Evolutionary conservation across 2,329 filamentous ascomycete genomes (phyloP).

Genomic region (Thermomyces lanuginosus): DNA sequence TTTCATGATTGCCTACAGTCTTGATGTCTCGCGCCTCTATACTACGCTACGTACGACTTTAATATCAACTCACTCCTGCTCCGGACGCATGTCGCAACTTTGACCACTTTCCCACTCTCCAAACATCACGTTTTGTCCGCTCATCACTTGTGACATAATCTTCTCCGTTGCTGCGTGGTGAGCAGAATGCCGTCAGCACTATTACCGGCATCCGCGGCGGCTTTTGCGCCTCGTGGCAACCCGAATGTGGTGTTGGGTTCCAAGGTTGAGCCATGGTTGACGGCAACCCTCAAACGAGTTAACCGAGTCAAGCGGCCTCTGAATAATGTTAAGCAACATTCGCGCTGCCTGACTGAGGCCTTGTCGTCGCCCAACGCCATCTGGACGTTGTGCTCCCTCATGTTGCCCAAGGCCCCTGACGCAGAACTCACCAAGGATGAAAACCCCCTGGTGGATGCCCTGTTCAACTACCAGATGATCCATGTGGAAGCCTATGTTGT

Average conservation of each 20-base stretch:
- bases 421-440: slow-evolving; percentile 66
- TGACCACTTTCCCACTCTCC: no score
- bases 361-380: slow-evolving; percentile 79
- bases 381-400: slow-evolving; percentile 84
- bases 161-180: slow-evolving; percentile 39
- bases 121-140: no score
- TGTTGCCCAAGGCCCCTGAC: slow-evolving; percentile 80
- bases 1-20: slow-evolving; percentile 10
- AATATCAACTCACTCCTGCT: slow-evolving; percentile 21
- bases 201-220: slow-evolving; percentile 84
- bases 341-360: slow-evolving; percentile 85
- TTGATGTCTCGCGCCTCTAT: slow-evolving; percentile 16
- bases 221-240: slow-evolving; percentile 83
- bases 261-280: slow-evolving; percentile 93
- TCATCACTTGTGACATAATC: slow-evolving; percentile 33
- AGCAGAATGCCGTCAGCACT: slow-evolving; percentile 75
- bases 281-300: slow-evolving; percentile 88
- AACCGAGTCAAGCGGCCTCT: slow-evolving; percentile 92
- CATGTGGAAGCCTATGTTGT: slow-evolving; percentile 96
- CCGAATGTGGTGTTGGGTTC: slow-evolving; percentile 88
- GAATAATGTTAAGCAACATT: slow-evolving; percentile 93
- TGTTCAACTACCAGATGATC: slow-evolving; percentile 85
- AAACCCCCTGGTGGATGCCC: slow-evolving; percentile 67
- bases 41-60: slow-evolving; percentile 11
- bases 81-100: slow-evolving; percentile 40